These are phyloP conservation scores for Acanthamoeba polyphaga DNA, from an alignment of 208 protist species.

Conservation along the genomic window DNA sequence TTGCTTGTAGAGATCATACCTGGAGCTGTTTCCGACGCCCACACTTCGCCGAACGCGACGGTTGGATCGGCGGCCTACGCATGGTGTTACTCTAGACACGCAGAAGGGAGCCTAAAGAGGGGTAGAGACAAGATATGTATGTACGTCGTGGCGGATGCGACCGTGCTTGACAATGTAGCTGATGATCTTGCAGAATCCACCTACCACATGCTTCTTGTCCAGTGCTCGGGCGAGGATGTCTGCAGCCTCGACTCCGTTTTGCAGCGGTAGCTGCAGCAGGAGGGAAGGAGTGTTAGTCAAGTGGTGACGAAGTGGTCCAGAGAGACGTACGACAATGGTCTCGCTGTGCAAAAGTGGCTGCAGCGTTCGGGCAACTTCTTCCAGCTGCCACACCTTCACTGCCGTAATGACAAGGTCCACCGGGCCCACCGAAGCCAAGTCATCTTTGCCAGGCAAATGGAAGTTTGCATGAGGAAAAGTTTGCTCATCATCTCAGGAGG, in stretches of 20 bases:
- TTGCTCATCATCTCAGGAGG: not conserved
- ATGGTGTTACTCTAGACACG: too few relatives aligned
- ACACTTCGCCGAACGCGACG: not conserved
- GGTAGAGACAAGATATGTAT: not conserved
- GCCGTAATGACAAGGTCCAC: slow-evolving; percentile 35
- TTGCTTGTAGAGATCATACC: not conserved
- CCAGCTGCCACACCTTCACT: slow-evolving; percentile 65
- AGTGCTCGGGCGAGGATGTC: not conserved
- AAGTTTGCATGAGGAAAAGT: not conserved
- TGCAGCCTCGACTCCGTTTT: not conserved
- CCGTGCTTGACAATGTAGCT: slow-evolving; percentile 23
- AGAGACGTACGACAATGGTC: not conserved
- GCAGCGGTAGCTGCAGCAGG: not conserved
- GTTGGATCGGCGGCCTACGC: not conserved
- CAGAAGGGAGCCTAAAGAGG: too few relatives aligned
- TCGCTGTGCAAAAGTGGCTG: slow-evolving; percentile 10
- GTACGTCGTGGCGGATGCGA: not conserved
- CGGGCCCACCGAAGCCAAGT: not conserved
- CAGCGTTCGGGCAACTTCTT: not conserved
- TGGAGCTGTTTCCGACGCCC: not conserved
- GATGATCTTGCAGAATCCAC: slow-evolving; percentile 42
- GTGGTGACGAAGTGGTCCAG: not conserved
- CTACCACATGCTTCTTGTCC: not conserved
- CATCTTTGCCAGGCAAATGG: not conserved
- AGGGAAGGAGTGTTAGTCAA: not conserved